Percentiles rank a stretch among this genome's conserved stretches.
Conservation (phyloP, 768 basidiomycete genomes). For the Guyanaporus albipodus region DNA sequence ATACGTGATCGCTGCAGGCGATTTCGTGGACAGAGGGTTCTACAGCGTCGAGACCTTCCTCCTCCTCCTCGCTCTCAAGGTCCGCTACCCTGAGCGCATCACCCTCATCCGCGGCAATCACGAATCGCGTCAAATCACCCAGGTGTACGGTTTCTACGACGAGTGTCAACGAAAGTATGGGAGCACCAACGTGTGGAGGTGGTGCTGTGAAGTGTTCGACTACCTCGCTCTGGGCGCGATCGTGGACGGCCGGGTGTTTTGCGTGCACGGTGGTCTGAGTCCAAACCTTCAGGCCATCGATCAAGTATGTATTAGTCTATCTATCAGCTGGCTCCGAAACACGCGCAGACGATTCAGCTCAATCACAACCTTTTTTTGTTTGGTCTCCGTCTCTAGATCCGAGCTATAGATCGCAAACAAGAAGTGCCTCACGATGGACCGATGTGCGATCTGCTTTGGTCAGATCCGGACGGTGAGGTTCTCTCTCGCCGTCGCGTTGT, state of each 20-base stretch:
- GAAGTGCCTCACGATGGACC: conserved; percentile 98
- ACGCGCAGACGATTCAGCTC: conserved; percentile 11
- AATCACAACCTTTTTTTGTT: conserved; percentile 22
- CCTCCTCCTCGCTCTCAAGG: conserved; percentile 90
- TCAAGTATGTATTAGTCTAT: conserved; percentile 54
- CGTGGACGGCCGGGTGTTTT: conserved; percentile 96
- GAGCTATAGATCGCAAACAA: conserved; percentile 91
- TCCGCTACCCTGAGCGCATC: conserved; percentile 95
- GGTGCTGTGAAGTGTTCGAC: conserved; percentile 98
- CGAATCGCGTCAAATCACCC: conserved; percentile 95
- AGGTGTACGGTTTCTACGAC: conserved; percentile 93
- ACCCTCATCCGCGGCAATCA: conserved; percentile 97
- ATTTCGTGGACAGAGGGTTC: conserved; percentile 97
- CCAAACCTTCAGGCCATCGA: conserved; percentile 84
- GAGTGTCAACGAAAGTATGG: conserved; percentile 98
- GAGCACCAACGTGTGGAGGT: conserved; percentile 90
- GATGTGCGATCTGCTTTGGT: conserved; percentile 99
- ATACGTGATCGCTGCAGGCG: conserved; percentile 50
- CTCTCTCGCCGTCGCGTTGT: conserved; percentile 5
- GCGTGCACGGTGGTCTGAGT: conserved; percentile 95
- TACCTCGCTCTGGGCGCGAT: conserved; percentile 92
- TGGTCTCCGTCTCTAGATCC: conserved; percentile 55
- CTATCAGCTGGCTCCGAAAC: conserved; percentile 17
- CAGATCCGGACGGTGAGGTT: conserved; percentile 86
- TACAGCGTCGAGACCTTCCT: conserved; percentile 97